Evolutionary conservation across 345 rosid genomes (phyloP), one percentile per base, ranked within the genome.

Genomic region (Boechera divaricarpa): DNA sequence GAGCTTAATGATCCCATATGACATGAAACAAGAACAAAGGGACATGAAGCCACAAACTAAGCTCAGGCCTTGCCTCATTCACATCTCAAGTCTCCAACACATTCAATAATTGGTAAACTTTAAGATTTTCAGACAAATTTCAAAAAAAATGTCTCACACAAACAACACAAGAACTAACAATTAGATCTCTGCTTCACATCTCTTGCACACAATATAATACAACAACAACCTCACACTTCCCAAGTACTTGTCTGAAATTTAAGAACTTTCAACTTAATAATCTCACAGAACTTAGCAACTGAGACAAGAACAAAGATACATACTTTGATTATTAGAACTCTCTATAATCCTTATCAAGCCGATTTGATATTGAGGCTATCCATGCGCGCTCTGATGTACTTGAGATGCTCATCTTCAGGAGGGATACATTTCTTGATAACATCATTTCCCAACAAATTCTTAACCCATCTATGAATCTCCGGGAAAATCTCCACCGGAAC

Each of bases 351-450:
- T 21, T 6, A 33, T 64, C 10, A 74, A 33, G 28, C 35, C 0
- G 62, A 5, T 24, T 69, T 61, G 32, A 61, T 35, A 10, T 76
- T 76, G 80, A 53, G 80, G 3, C 42, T 42, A 10, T 61, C 54
- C 70, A 69, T 76, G 41, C 48, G 80, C 54, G 49, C 75, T 76
- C 13, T 69, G 1, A 76, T 53, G 70, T 76, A 76, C 0, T 28
- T 26, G 11, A 69, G 80, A 53, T 69, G 57, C 10, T 76, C 75
- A 69, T 61, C 75, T 61, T 69, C 70, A 0, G 80, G 82, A 73
- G 78, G 82, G 6, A 73, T 65, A 55, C 78, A 73, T 60, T 67
- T 73, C 68, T 72, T 73, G 45, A 75, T n/a, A 28, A 70, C 63
- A 26, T 76, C 77, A 2, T 55, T 12, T 10, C 31, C 49, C 61